Base-by-base conservation (phyloP, 768 basidiomycete genomes). In the Amanita muscaria region DNA sequence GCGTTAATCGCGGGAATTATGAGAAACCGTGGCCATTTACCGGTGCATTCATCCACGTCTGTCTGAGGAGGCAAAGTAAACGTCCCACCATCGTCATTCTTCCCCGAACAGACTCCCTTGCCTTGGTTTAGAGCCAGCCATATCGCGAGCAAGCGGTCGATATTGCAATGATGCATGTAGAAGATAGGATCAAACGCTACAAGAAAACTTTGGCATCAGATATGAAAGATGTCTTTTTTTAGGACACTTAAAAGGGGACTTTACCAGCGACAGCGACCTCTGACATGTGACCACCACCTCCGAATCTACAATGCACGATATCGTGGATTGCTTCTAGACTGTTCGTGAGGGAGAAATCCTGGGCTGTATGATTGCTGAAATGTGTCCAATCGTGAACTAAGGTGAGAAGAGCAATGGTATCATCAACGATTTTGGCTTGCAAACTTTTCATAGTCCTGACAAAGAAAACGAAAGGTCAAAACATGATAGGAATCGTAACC, bases 241-340 rank as follows among this genome's bases (percentile, higher is more conserved):
- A 5, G 6, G n/a, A n/a, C n/a, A n/a, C n/a, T n/a, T n/a, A n/a
- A n/a, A n/a, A n/a, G n/a, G n/a, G n/a, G n/a, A n/a, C 43, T 59
- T 42, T 31, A 69, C 70, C 69, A 9, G 70, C 70, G n/a, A 65
- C 60, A 33, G 63, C 38, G 8, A 62, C 56, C 40, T 67, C 60
- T 5, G 38, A 60, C 65, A 46, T 77, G 73, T 29, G 27, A 29
- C 27, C 27, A 12, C 27, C 12, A 29, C 27, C 27, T 6, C 27
- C 27, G 12, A 29, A 6, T 12, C 7, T 12, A 29, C 12, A 6
- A 29, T 29, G 27, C 6, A 29, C 27, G 27, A 12, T 51, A 47
- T 74, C 71, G 44, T 77, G 76, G 40, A 76, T 66, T 14, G 67
- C 65, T 48, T 77, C 74, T 30, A 77, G 52, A 54, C 70, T 73